Percentiles rank a stretch among this genome's conserved stretches.
Evolutionary conservation across 352 stramenopile species (phyloP).

Genomic region (Phytopythium cucurbitacearum): DNA sequence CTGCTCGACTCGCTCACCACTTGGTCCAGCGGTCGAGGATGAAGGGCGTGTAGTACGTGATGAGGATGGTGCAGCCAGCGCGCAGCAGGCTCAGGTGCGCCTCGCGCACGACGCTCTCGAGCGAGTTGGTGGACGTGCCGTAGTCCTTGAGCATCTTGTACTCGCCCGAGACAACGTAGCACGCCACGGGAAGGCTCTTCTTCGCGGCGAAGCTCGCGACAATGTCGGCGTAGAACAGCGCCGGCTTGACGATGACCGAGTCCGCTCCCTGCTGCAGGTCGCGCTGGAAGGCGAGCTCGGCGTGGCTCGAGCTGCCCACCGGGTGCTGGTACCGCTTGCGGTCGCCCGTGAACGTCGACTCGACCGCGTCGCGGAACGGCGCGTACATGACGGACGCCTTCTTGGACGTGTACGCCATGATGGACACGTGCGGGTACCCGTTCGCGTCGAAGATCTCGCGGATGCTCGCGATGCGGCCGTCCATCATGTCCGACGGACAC

Average conservation of each 20-base stretch:
- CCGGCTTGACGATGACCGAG: conserved; percentile 99
- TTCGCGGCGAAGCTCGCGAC: conserved; percentile 92
- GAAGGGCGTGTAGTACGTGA: conserved; percentile 97
- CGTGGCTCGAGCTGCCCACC: conserved; percentile 79
- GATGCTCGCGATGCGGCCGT: conserved; percentile 96
- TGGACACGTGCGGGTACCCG: conserved; percentile 97
- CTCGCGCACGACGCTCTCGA: conserved; percentile 84
- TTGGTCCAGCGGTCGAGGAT: conserved; percentile 80
- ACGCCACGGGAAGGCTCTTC: conserved; percentile 93
- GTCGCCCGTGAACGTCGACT: conserved; percentile 93
- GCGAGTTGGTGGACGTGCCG: conserved; percentile 70
- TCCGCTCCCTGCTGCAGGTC: conserved; percentile 92
- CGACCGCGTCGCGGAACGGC: conserved; percentile 96
- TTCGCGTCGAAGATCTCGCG: conserved; percentile 93
- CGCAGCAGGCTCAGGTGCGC: conserved; percentile 78
- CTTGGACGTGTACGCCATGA: conserved; percentile 99
- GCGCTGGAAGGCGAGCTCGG: conserved; percentile 68
- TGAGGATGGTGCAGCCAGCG: conserved; percentile 95
- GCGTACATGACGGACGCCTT: conserved; percentile 95
- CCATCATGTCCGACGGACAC: conserved; percentile 96
- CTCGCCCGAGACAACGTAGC: conserved; percentile 98
- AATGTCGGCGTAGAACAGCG: conserved; percentile 98
- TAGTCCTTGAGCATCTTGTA: conserved; percentile 99
- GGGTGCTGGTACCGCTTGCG: conserved; percentile 98
- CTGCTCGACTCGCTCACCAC: conserved; percentile 40